Percentiles rank a stretch among this genome's conserved stretches.
phyloP scores from a whole-genome alignment of 2,329 filamentous ascomycete genomes.

The Coleophoma eucalyptorum region DNA sequence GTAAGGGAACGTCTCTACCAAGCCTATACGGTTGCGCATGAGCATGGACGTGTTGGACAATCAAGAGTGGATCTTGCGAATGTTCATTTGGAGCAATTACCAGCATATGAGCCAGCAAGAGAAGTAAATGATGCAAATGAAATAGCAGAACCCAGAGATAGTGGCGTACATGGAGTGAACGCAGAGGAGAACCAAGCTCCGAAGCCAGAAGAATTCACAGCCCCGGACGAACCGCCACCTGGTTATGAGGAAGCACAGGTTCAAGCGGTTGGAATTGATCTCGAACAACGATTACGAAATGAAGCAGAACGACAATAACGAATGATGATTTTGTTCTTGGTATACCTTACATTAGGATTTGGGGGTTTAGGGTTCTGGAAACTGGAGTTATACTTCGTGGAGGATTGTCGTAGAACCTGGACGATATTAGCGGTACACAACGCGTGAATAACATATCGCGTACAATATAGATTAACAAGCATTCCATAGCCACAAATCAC shows the following conservation, averaged over 20 bases:
- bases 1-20: conserved; percentile 82
- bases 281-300: conserved; percentile 69
- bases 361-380: no score
- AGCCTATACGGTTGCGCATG: conserved; percentile 69
- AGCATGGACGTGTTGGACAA: conserved; percentile 53
- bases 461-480: no score
- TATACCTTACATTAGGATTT: no score
- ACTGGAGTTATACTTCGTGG: no score
- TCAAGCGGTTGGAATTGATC: conserved; percentile 51
- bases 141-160: conserved; percentile 17
- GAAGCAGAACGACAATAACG: conserved; percentile 54
- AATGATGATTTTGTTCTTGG: no score
- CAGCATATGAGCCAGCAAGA: conserved; percentile 69
- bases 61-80: conserved; percentile 52
- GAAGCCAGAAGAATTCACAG: conserved; percentile 22
- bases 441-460: no score
- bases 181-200: conserved; percentile 3
- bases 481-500: no score
- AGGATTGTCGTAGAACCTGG: no score
- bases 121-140: conserved; percentile 15
- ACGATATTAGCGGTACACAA: no score
- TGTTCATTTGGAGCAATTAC: conserved; percentile 81
- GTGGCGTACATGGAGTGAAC: conserved; percentile 11
- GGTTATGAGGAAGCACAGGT: conserved; percentile 89
- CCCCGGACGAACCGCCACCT: conserved; percentile 75